These are phyloP conservation scores for Elsinoe australis DNA, from an alignment of 2,329 filamentous ascomycete species.

Conservation along the genomic window DNA sequence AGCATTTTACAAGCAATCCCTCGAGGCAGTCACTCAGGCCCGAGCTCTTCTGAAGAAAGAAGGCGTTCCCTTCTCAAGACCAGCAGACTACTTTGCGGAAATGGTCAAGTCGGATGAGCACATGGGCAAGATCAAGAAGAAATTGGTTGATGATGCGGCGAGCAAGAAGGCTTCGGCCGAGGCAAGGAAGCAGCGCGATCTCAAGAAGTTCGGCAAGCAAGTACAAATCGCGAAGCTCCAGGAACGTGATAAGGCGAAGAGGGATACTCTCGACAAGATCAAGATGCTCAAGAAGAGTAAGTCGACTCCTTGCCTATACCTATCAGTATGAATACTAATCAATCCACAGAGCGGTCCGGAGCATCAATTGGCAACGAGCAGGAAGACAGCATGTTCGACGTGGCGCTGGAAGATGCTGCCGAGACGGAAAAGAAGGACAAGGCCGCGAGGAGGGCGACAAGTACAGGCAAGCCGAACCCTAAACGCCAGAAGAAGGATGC, in stretches of 20 bases:
- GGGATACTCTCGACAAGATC: conserved; percentile 90
- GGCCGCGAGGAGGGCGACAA: conserved; percentile 36
- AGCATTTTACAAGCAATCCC: conserved; percentile 83
- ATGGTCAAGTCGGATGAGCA: conserved; percentile 99
- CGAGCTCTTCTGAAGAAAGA: conserved; percentile 72
- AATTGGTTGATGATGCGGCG: conserved; percentile 85
- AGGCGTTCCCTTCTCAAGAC: conserved; percentile 76
- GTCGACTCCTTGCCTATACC: conserved; percentile 32
- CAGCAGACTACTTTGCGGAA: conserved; percentile 94
- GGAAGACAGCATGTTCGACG: conserved; percentile 85
- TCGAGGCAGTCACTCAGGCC: conserved; percentile 67
- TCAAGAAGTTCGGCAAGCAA: conserved; percentile 99
- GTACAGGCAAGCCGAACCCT: conserved; percentile 41
- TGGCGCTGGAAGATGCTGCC: conserved; percentile 66
- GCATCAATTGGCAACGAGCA: conserved; percentile 56
- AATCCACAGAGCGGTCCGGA: conserved; percentile 70
- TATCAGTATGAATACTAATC: conserved; percentile 22
- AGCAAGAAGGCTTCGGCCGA: conserved; percentile 87
- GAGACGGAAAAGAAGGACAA: conserved; percentile 41
- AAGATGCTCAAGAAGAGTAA: conserved; percentile 89
- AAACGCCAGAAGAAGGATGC: conserved; percentile 92
- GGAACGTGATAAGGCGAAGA: conserved; percentile 87
- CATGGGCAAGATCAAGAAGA: conserved; percentile 93
- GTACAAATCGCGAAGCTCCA: conserved; percentile 94
- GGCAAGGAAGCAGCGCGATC: conserved; percentile 81